Conservation (phyloP, 257 asterid species). For the Eustoma russellianum region DNA sequence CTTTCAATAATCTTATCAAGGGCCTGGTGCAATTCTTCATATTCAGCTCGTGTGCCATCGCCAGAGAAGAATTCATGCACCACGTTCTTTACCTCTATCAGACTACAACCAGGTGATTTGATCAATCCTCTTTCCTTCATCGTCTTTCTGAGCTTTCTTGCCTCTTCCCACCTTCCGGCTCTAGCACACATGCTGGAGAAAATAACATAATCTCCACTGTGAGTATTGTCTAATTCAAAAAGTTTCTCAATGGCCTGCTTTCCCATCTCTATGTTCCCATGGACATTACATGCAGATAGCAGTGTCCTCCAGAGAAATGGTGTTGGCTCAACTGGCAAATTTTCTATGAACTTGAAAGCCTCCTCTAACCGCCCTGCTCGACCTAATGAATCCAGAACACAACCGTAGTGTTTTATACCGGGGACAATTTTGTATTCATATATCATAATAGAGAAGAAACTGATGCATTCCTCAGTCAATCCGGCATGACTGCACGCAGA, state of each 20-base stretch:
- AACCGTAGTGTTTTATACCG: slow-evolving; percentile 28
- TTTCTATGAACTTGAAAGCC: slow-evolving; percentile 19
- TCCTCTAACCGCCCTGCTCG: slow-evolving; percentile 29
- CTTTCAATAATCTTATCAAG: slow-evolving; percentile 21
- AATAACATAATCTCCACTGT: slow-evolving; percentile 31
- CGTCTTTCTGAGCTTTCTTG: slow-evolving; percentile 10
- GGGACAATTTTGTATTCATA: slow-evolving; percentile 21
- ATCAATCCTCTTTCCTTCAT: slow-evolving; percentile 22
- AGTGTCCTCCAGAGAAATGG: slow-evolving; percentile 29
- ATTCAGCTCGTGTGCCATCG: slow-evolving; percentile 21
- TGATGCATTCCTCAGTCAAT: slow-evolving; percentile 17
- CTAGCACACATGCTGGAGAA: slow-evolving; percentile 28
- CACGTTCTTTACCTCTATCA: slow-evolving; percentile 19
- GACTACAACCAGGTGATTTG: slow-evolving; percentile 33
- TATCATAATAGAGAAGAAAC: slow-evolving; percentile 20
- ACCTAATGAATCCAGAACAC: slow-evolving; percentile 28
- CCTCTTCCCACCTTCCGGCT: slow-evolving; percentile 29
- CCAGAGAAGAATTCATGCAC: slow-evolving; percentile 37
- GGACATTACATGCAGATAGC: slow-evolving; percentile 30
- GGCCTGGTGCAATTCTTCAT: slow-evolving; percentile 24
- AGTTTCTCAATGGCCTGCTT: slow-evolving; percentile 19
- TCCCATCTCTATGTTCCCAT: slow-evolving; percentile 25
- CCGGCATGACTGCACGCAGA: slow-evolving; percentile 31
- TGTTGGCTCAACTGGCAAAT: slow-evolving; percentile 22
- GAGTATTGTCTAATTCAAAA: slow-evolving; percentile 20